Evolutionary conservation across 495 filamentous ascomycete genomes (phyloP).

Genomic region (Xylaria sp.): DNA sequence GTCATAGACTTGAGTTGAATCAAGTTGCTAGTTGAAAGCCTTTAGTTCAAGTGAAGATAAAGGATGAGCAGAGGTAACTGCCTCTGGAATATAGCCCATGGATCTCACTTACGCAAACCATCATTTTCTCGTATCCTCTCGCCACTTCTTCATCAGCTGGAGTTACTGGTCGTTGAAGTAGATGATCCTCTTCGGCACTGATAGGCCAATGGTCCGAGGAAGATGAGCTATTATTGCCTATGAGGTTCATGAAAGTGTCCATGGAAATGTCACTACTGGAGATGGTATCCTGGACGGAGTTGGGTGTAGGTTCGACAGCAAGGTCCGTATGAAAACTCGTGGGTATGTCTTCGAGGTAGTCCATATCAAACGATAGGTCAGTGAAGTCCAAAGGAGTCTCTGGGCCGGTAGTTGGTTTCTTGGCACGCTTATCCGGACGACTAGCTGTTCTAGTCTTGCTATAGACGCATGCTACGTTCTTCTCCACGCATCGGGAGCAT

Average conservation of each 20-base stretch:
- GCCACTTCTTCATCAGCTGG: slow-evolving; percentile 29
- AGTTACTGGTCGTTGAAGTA: slow-evolving; percentile 21
- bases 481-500: slow-evolving; percentile 44
- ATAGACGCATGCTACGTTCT: slow-evolving; percentile 39
- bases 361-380: slow-evolving; percentile 21
- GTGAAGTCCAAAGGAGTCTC: slow-evolving; percentile 17
- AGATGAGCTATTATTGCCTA: neutral
- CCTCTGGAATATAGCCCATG: neutral
- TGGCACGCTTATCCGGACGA: slow-evolving; percentile 4
- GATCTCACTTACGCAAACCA: slow-evolving; percentile 27
- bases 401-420: slow-evolving; percentile 9
- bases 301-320: neutral
- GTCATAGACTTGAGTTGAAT: slow-evolving; percentile 40
- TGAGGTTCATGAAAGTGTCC: slow-evolving; percentile 10
- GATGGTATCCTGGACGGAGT: neutral
- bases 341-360: slow-evolving; percentile 20
- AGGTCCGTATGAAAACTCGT: slow-evolving; percentile 6
- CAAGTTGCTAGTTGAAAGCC: slow-evolving; percentile 27
- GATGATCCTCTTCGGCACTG: neutral
- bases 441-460: slow-evolving; percentile 11
- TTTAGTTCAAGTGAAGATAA: neutral
- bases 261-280: neutral
- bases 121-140: slow-evolving; percentile 29
- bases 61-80: neutral
- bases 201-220: slow-evolving; percentile 18